Evolutionary conservation across 129 eudicot species (phyloP).

Genomic region (Escallonia rubra): DNA sequence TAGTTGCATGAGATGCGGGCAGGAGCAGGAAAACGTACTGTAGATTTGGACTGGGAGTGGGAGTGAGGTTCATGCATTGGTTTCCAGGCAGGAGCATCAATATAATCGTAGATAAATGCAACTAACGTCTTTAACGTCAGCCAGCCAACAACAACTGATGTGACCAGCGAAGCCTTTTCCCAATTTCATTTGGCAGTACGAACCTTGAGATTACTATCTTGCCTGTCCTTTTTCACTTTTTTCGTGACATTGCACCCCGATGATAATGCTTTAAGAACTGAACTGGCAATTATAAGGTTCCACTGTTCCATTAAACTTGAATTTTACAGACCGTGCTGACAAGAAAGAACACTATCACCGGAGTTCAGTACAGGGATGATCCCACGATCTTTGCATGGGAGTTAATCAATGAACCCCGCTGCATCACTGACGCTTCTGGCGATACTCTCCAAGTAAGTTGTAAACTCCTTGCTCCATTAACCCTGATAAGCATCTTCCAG

Average conservation of each 20-base stretch:
- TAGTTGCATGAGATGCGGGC: too few species aligned
- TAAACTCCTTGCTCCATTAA: background rate
- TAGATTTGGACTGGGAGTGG: too few species aligned
- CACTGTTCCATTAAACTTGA: background rate
- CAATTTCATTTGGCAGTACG: background rate
- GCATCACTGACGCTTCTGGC: conserved; percentile 85
- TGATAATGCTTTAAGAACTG: background rate
- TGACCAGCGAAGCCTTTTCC: background rate
- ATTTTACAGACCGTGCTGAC: conserved; percentile 67
- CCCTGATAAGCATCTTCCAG: background rate
- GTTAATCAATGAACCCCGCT: conserved; percentile 90
- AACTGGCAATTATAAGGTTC: too few species aligned
- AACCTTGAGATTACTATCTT: background rate
- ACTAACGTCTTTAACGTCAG: too few species aligned
- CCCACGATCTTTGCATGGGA: conserved; percentile 97
- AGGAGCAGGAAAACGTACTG: too few species aligned
- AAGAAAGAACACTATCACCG: conserved; percentile 88
- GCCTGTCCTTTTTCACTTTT: background rate
- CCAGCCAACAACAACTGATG: too few species aligned
- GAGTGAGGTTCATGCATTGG: too few species aligned
- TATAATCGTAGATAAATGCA: too few species aligned
- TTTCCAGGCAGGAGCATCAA: too few species aligned
- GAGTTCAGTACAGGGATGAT: conserved; percentile 85
- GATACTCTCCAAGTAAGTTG: conserved; percentile 76
- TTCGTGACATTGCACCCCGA: background rate